Conservation (phyloP, 2,329 filamentous ascomycete genomes). For the Xylaria sp. region DNA sequence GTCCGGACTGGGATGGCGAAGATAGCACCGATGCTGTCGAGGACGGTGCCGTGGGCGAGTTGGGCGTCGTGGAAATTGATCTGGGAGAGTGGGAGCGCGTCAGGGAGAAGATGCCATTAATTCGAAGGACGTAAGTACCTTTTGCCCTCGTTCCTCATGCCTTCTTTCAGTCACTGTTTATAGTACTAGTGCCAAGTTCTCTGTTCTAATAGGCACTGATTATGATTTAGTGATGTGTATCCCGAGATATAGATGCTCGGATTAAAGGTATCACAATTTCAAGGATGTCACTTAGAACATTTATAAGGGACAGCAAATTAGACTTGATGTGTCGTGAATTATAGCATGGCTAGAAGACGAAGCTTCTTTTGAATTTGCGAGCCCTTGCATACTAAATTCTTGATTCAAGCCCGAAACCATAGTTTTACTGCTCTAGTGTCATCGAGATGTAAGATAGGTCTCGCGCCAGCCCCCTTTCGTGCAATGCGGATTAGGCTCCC, state of each 20-base stretch:
- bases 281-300: conserved; percentile 11
- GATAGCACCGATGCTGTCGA: conserved; percentile 45
- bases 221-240: conserved; percentile 44
- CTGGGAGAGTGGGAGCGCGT: conserved; percentile 58
- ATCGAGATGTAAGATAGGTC: conserved; percentile 6
- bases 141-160: background rate
- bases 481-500: conserved; percentile 3
- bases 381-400: background rate
- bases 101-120: conserved; percentile 63
- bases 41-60: conserved; percentile 55
- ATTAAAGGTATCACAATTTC: background rate
- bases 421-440: conserved; percentile 11
- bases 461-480: conserved; percentile 3
- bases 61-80: conserved; percentile 67
- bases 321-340: conserved; percentile 30
- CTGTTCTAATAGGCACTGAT: conserved; percentile 28
- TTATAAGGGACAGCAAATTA: background rate
- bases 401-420: conserved; percentile 13
- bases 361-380: conserved; percentile 11
- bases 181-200: background rate
- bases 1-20: conserved; percentile 53
- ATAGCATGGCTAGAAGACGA: conserved; percentile 11
- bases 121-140: conserved; percentile 61
- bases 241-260: conserved; percentile 34
- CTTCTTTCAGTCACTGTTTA: background rate